Percentiles rank a stretch among this genome's conserved stretches.
Evolutionary conservation across 768 basidiomycete species (phyloP).

Genomic region (Lenzites betulinus): DNA sequence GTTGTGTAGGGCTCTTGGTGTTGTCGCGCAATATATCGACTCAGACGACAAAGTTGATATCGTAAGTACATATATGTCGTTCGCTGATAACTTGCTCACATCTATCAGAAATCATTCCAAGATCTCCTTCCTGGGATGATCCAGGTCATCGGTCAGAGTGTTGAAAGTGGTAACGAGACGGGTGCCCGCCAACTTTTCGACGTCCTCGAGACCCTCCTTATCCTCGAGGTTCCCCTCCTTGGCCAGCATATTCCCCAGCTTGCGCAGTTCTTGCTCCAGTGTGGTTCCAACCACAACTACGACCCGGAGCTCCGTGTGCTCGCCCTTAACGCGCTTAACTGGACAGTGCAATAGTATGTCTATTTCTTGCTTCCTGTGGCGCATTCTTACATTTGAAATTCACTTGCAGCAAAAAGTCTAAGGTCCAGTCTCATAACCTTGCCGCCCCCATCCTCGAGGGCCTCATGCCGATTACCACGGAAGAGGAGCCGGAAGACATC

Average conservation of each 20-base stretch:
- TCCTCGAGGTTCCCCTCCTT: slow-evolving; percentile 94
- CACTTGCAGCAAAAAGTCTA: slow-evolving; percentile 84
- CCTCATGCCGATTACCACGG: slow-evolving; percentile 91
- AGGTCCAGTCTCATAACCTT: slow-evolving; percentile 83
- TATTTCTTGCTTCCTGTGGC: neutral
- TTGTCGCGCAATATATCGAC: slow-evolving; percentile 92
- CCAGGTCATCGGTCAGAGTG: slow-evolving; percentile 79
- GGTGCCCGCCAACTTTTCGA: slow-evolving; percentile 91
- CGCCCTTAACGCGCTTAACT: slow-evolving; percentile 90
- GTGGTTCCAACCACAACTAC: slow-evolving; percentile 75
- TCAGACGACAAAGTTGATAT: slow-evolving; percentile 84
- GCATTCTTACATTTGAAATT: slow-evolving; percentile 8
- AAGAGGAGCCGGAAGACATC: slow-evolving; percentile 91
- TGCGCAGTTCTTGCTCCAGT: slow-evolving; percentile 83
- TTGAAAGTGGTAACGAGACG: slow-evolving; percentile 77
- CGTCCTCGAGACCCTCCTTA: slow-evolving; percentile 92
- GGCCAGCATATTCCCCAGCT: slow-evolving; percentile 86
- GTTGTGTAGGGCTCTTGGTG: slow-evolving; percentile 71
- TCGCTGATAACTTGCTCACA: neutral
- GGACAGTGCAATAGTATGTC: slow-evolving; percentile 93
- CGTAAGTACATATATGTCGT: slow-evolving; percentile 45
- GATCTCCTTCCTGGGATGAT: slow-evolving; percentile 85
- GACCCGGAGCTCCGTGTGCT: slow-evolving; percentile 85
- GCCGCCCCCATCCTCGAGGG: slow-evolving; percentile 86
- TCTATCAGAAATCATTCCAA: slow-evolving; percentile 80